Evolutionary conservation across 345 rosid genomes (phyloP).

Genomic region (Arabidopsis arenosa): DNA sequence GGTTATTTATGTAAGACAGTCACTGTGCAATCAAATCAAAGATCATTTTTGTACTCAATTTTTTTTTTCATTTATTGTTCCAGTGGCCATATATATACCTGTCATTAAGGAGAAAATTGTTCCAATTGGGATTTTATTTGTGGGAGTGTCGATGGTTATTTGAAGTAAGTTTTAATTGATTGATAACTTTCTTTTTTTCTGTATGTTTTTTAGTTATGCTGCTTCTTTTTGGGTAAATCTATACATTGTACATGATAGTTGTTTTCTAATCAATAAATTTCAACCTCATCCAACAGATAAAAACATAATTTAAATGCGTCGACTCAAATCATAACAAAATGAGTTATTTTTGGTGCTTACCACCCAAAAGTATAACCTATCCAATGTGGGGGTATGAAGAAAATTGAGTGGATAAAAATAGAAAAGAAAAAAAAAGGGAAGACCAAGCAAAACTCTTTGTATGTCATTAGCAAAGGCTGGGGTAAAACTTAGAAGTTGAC

Average conservation of each 20-base stretch:
- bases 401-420: constrained; percentile 16
- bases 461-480: constrained; percentile 65
- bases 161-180: neutral
- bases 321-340: constrained; percentile 16
- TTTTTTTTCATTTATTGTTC: neutral
- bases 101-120: neutral
- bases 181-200: neutral
- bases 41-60: too few species aligned
- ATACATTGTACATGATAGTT: too few species aligned
- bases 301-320: constrained; percentile 8
- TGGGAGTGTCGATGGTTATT: neutral
- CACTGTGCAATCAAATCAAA: neutral
- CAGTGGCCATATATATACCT: neutral
- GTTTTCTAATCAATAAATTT: neutral
- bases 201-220: neutral
- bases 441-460: neutral
- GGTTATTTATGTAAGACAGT: neutral
- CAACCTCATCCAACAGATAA: constrained; percentile 25
- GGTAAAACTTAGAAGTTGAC: constrained; percentile 65
- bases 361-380: constrained; percentile 1
- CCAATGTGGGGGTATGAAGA: neutral
- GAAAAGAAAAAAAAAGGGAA: neutral
- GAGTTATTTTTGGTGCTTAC: neutral
- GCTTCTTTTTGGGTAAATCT: neutral
- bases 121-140: neutral